A percentile compares a stretch with the other conserved stretches of the same genome.
Evolutionary conservation across 768 basidiomycete species (phyloP).

Genomic region (Clavulina sp.): DNA sequence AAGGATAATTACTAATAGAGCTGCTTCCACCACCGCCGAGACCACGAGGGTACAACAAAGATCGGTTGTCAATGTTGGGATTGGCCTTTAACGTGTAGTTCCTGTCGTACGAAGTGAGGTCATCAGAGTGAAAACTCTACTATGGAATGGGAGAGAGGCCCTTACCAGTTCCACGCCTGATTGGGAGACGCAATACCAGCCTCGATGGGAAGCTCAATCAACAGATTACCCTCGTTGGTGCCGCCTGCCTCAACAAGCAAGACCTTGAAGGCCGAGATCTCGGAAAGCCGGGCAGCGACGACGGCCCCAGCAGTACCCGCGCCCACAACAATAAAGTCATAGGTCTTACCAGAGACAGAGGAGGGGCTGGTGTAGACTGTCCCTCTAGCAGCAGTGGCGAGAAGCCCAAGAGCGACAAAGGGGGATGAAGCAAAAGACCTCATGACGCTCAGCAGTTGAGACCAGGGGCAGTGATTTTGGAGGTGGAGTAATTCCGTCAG

Average conservation of each 20-base stretch:
- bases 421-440: too few species aligned
- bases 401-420: slow-evolving; percentile 7
- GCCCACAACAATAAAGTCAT: too few species aligned
- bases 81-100: not conserved
- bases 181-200: not conserved
- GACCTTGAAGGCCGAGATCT: slow-evolving; percentile 19
- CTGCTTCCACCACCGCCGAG: not conserved
- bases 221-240: slow-evolving; percentile 8
- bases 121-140: not conserved
- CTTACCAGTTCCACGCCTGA: not conserved
- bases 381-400: not conserved
- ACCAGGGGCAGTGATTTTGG: too few species aligned
- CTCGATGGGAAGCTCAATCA: not conserved
- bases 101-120: not conserved
- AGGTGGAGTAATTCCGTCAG: too few species aligned
- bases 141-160: not conserved
- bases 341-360: too few species aligned
- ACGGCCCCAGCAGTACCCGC: slow-evolving; percentile 24
- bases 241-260: slow-evolving; percentile 16
- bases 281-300: slow-evolving; percentile 20
- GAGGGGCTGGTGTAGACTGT: slow-evolving; percentile 6
- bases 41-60: not conserved
- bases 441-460: too few species aligned
- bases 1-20: not conserved
- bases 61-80: not conserved